Base-by-base conservation (phyloP, 495 filamentous ascomycete species). In the Trichoderma asperelloides region DNA sequence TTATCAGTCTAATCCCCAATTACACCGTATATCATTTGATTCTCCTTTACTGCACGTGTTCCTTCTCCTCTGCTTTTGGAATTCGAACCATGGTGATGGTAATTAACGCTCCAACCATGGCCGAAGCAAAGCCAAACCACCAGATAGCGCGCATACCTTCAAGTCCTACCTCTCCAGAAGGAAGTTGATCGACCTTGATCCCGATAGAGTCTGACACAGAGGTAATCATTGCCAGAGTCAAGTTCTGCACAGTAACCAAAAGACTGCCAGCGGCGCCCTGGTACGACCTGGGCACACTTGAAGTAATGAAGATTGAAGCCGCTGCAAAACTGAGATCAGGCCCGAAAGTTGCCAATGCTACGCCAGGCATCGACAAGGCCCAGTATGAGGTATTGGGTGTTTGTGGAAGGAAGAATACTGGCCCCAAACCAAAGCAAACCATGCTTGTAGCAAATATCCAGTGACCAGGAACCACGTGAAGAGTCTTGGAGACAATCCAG, bases 261-360 rank as follows among this genome's bases (percentile, higher is more conserved):
- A 92, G 74, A 13, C 78, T 83, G 0, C 85, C 87, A 0, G 85
- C 87, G 5, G 88, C 75, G 5, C 87, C 87, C 70, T 90, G 87
- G 67, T 88, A 81, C 49, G 85, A 78, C 28, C 78, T 76, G 4
- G 75, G 76, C 64, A 89, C 79, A 8, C 78, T 74, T 65, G 86
- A 82, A 33, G 78, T 84, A n/a, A 88, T 78, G 33, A 89, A 79
- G 8, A 90, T 75, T 2, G 82, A 85, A 0, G 78, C 81, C 15
- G 84, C 81, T 0, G 86, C 84, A 66, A 90, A 90, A 12, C 76
- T 80, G 77, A 89, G 81, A 69, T 89, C 84, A 71, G 88, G 87
- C 16, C 84, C 87, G 63, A 78, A 84, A 0, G 83, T 79, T 11
- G 81, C 84, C 6, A 89, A 70, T 23, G 86, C 25, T 5, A 80